Base-by-base conservation (phyloP, 2,329 filamentous ascomycete genomes). In the Rutstroemia sp. region DNA sequence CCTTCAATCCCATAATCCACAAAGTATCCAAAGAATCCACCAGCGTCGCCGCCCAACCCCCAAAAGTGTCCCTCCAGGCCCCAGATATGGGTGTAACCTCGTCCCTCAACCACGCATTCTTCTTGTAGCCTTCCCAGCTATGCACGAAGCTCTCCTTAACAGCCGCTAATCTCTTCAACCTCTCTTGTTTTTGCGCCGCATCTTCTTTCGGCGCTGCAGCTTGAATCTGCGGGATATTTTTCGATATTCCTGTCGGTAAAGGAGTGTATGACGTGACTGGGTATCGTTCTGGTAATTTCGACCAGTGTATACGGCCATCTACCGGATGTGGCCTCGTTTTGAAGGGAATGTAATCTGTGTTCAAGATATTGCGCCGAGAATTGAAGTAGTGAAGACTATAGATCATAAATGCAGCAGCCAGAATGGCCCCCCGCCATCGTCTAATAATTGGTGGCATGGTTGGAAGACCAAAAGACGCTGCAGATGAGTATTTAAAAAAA, bases 21-120 rank as follows among this genome's bases (percentile, higher is more conserved):
- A 95, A 75, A 0, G 89, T 91, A 68, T 95, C 90, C 54, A 92
- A 73, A 0, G 83, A 77, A 74, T 96, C 91, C 5, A 96, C 88
- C 58, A 96, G 69, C 0, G 91, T 95, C 8, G 91, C 91, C 16
- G 88, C 89, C 91, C 91, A 96, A 44, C 88, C 89, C 66, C 90
- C 92, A 72, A 97, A 97, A 0, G 90, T 89, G 68, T 96, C 88
- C 36, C 82, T 82, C 61, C 75, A 82, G 5, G 72, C 73, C 54
- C 84, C 85, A 34, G 81, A 80, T 16, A 92, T 75, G 1, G 94
- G 94, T 38, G 74, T 77, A 14, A 97, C 74, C 73, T 97, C 94
- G 68, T 99, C 94, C 62, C 92, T 87, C 60, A 86, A 81, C 83
- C 89, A 94, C 3, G 91, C 92, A 64, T 85, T 78, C 58, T 83